These are phyloP conservation scores for Jackrogersella multiformis DNA, from an alignment of 495 filamentous ascomycete genomes.

Conservation along the genomic window DNA sequence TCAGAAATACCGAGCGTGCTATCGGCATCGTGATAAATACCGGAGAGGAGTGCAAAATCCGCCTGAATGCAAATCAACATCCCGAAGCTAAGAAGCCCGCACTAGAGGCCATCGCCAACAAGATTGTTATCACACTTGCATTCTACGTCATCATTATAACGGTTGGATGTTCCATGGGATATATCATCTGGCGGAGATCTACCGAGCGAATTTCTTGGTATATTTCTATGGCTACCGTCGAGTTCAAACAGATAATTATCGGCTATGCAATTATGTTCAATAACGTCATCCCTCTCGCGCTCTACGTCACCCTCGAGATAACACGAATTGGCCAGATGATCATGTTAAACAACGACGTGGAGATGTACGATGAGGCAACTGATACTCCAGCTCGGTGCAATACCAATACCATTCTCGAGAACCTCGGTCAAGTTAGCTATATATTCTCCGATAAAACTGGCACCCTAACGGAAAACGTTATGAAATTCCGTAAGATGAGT, in stretches of 20 bases:
- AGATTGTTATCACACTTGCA: slow-evolving; percentile 81
- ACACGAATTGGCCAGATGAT: slow-evolving; percentile 88
- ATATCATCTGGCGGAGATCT: slow-evolving; percentile 73
- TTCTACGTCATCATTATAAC: slow-evolving; percentile 77
- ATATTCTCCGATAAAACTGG: slow-evolving; percentile 96
- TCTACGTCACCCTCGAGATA: slow-evolving; percentile 91
- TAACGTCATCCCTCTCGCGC: slow-evolving; percentile 86
- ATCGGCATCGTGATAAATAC: slow-evolving; percentile 86
- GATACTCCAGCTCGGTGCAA: slow-evolving; percentile 86
- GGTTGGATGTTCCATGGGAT: slow-evolving; percentile 79
- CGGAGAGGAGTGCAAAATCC: slow-evolving; percentile 90
- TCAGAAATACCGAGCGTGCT: slow-evolving; percentile 77
- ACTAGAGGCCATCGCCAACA: slow-evolving; percentile 80
- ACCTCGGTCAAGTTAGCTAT: slow-evolving; percentile 89
- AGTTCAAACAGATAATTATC: slow-evolving; percentile 81
- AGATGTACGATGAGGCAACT: slow-evolving; percentile 88
- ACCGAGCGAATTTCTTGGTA: slow-evolving; percentile 79
- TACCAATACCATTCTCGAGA: slow-evolving; percentile 92
- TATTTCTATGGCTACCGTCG: slow-evolving; percentile 70
- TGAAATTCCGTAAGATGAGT: slow-evolving; percentile 91
- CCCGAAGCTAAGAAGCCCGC: slow-evolving; percentile 85
- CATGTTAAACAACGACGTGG: slow-evolving; percentile 74
- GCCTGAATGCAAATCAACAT: slow-evolving; percentile 92
- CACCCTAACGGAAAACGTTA: slow-evolving; percentile 89
- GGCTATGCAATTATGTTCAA: slow-evolving; percentile 91